phyloP scores from a whole-genome alignment of 495 filamentous ascomycete species.

The Geopyxis carbonaria region DNA sequence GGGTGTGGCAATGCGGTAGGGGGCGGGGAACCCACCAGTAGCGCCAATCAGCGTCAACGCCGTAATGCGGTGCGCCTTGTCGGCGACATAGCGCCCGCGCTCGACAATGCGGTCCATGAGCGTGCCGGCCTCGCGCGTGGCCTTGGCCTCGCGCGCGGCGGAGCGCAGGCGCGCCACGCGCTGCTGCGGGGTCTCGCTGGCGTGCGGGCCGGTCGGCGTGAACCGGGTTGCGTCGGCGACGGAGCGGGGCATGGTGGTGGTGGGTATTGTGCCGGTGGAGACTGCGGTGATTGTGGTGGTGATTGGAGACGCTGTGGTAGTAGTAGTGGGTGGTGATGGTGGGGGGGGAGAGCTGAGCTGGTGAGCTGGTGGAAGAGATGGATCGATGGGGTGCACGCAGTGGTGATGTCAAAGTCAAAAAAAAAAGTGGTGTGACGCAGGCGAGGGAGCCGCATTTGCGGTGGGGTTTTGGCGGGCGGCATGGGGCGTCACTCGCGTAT shows the following conservation, averaged over 20 bases:
- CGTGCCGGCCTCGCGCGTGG: conserved; percentile 39
- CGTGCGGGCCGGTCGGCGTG: conserved; percentile 81
- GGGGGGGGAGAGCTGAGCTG: too few species aligned
- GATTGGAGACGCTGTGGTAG: too few species aligned
- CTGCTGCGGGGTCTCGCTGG: conserved; percentile 70
- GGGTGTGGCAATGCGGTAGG: too few species aligned
- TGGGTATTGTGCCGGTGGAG: neutral
- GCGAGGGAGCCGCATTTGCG: too few species aligned
- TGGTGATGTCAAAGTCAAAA: too few species aligned
- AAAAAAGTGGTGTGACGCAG: too few species aligned
- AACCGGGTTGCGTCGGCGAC: conserved; percentile 89
- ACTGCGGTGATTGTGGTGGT: too few species aligned
- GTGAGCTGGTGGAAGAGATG: too few species aligned
- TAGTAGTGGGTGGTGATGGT: too few species aligned
- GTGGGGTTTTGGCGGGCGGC: too few species aligned
- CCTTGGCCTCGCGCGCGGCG: conserved; percentile 51
- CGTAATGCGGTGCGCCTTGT: conserved; percentile 64
- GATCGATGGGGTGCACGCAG: too few species aligned
- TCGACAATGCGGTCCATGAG: conserved; percentile 51
- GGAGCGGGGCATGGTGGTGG: conserved; percentile 40
- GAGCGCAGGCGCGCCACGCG: conserved; percentile 76
- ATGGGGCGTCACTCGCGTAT: too few species aligned
- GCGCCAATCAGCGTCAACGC: conserved; percentile 58
- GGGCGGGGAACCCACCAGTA: conserved; percentile 42
- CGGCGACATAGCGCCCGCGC: conserved; percentile 54